phyloP scores from a whole-genome alignment of 140 eudicot genomes.

The Cichorium intybus region DNA sequence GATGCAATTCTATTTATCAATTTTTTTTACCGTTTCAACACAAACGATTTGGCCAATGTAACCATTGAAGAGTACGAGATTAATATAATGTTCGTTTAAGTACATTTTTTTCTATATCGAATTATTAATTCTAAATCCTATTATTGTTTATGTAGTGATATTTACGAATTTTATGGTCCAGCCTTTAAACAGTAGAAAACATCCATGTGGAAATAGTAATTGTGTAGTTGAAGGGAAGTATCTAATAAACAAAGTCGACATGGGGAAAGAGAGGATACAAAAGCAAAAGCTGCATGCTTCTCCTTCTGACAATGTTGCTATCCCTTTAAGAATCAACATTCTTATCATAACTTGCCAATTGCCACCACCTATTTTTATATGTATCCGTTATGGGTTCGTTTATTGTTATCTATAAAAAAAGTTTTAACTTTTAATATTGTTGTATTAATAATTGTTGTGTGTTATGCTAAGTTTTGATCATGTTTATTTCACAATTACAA shows the following conservation, averaged over 20 bases:
- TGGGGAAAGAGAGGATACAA: slow-evolving; percentile 17
- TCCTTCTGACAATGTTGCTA: slow-evolving; percentile 38
- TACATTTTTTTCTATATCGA: no score
- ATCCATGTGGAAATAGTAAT: slow-evolving; percentile 11
- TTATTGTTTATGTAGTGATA: no score
- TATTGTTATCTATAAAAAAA: neutral
- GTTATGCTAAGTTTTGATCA: neutral
- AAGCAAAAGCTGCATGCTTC: slow-evolving; percentile 42
- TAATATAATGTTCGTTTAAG: no score
- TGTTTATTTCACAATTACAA: neutral
- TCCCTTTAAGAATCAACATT: slow-evolving; percentile 42
- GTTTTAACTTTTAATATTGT: neutral
- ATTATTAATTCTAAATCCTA: no score
- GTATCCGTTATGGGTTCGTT: neutral
- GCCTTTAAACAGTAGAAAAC: neutral
- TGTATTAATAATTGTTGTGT: neutral
- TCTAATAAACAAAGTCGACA: slow-evolving; percentile 24
- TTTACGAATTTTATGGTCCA: neutral
- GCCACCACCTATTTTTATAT: slow-evolving; percentile 8
- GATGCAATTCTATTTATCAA: no score
- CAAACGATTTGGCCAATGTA: no score
- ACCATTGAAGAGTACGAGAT: no score
- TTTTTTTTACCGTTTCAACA: no score
- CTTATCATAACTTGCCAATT: slow-evolving; percentile 21
- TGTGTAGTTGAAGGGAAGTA: slow-evolving; percentile 40